A percentile compares a stretch with the other conserved stretches of the same genome.
phyloP scores from a whole-genome alignment of 2,329 filamentous ascomycete genomes.

The Penicillium decumbens region DNA sequence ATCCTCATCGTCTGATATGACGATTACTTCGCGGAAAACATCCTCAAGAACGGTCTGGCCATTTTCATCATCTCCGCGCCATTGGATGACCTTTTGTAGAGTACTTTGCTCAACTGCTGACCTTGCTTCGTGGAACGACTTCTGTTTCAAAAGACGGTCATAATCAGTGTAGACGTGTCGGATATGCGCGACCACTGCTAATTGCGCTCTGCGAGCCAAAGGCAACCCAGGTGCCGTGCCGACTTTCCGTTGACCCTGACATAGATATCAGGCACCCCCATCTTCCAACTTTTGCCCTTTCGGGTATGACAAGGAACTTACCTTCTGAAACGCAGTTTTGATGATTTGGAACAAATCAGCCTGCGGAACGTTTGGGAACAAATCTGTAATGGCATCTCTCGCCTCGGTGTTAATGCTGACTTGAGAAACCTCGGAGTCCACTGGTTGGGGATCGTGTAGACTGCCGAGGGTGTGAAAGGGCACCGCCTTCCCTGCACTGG shows the following conservation, averaged over 20 bases:
- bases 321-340: conserved; percentile 57
- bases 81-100: conserved; percentile 56
- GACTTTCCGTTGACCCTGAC: conserved; percentile 52
- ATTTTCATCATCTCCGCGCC: conserved; percentile 57
- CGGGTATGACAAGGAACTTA: conserved; percentile 28
- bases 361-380: conserved; percentile 60
- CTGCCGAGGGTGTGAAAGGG: conserved; percentile 30
- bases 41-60: conserved; percentile 54
- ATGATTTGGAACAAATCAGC: conserved; percentile 56
- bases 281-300: background rate
- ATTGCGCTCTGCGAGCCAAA: conserved; percentile 55
- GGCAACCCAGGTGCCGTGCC: conserved; percentile 53
- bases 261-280: conserved; percentile 15
- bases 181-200: conserved; percentile 60
- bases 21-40: conserved; percentile 60
- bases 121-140: conserved; percentile 53
- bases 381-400: conserved; percentile 55
- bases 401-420: conserved; percentile 54
- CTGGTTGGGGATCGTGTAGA: conserved; percentile 22
- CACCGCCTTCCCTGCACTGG: conserved; percentile 46
- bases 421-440: conserved; percentile 36
- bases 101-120: conserved; percentile 52
- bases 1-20: conserved; percentile 59
- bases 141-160: conserved; percentile 53
- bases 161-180: conserved; percentile 61